Evolutionary conservation across 805 yeast genomes (phyloP), one percentile per base, ranked within the genome.

Genomic region (Hyphopichia homilentoma): DNA sequence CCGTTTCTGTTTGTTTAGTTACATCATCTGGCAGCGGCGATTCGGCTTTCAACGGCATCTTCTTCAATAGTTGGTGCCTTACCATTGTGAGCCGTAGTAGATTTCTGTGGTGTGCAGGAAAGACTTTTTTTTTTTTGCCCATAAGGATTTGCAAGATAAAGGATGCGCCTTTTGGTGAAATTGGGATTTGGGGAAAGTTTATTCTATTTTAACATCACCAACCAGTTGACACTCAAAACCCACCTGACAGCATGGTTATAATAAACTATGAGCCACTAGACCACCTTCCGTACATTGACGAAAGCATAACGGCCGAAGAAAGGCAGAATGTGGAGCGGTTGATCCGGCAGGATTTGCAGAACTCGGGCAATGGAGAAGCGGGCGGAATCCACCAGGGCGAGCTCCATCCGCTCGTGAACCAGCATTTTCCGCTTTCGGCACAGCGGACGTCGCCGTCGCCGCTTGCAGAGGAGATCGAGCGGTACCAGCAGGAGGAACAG

Each of bases 241-340:
- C 20, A 20, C 27, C 21, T 25, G 19, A 16, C 15, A 20, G 14
- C 9, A 50, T 47, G 53, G 54, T 52, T n/a, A 41, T 45, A 3
- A 53, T 56, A 36, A 52, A 59, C 34, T 51, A 53, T 41, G 64
- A 59, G 23, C 54, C 56, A 2, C 35, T 61, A 27, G 73, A 68
- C 29, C 58, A 64, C 28, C 51, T 69, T 25, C 66, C 65, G 8
- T 60, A 57, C 33, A 45, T 65, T 27, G 73, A 68, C 33, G 50
- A 45, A 4, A 52, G 53, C 7, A 55, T 65, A 15, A 44, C 64
- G 22, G 55, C 59, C 6, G 58, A 58, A 20, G 66, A 70, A 32
- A 43, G 68, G 33, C 45, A 45, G 8, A 45, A 54, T 13, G 61
- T 68, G 1, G 68, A 66, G 35, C 45, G 44, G 33, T 49, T 67